phyloP scores from a whole-genome alignment of 164 flowering plant genomes.

The Magnolia kwangsiensis region DNA sequence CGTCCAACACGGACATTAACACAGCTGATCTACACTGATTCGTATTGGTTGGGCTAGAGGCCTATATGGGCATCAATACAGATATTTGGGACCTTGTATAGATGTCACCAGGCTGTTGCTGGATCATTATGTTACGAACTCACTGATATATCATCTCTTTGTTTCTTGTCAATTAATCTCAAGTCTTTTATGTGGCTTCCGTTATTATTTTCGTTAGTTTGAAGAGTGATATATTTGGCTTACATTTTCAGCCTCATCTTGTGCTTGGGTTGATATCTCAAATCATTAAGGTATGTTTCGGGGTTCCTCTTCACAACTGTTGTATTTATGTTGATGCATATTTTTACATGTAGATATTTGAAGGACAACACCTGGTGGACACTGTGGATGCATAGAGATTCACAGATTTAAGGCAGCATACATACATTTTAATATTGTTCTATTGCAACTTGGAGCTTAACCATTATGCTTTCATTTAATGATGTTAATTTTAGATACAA shows the following conservation, averaged over 20 bases:
- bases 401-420: neutral
- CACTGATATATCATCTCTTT: neutral
- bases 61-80: too few relatives aligned
- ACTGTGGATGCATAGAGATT: neutral
- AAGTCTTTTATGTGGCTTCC: neutral
- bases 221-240: constrained; percentile 14
- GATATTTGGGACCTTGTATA: too few relatives aligned
- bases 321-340: neutral
- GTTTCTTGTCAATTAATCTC: neutral
- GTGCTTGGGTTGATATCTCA: constrained; percentile 89
- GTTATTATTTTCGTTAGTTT: neutral
- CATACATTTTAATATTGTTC: neutral
- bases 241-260: constrained; percentile 76
- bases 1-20: too few relatives aligned
- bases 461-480: neutral
- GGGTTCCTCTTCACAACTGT: neutral
- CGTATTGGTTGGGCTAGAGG: too few relatives aligned
- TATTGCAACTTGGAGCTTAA: neutral
- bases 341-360: neutral
- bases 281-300: constrained; percentile 69
- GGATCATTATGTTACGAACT: neutral
- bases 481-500: constrained; percentile 59
- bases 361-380: too few relatives aligned
- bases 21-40: too few relatives aligned
- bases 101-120: neutral